Base-by-base conservation (phyloP, 2,329 filamentous ascomycete species). In the Neonectria magnoliae region DNA sequence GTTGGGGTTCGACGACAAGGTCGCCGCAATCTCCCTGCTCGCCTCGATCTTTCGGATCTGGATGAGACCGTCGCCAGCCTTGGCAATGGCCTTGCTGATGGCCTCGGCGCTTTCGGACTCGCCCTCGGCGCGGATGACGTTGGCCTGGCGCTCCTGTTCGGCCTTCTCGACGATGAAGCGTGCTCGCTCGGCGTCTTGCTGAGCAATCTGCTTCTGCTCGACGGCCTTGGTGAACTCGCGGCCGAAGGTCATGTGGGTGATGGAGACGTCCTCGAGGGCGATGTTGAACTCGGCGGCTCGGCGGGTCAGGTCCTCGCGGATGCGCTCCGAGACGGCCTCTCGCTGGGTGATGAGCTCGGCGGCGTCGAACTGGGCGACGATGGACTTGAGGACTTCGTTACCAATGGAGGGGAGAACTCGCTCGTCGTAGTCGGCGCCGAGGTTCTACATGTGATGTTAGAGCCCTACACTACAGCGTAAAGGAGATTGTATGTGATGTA, bases 171-270 rank as follows among this genome's bases (percentile, higher is more conserved):
- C 96, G 73, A 99, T 97, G 85, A 99, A 99, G 71, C 96, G 89
- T 53, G 96, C 96, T 71, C 96, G 89, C 87, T 99, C 96, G 69
- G 96, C 96, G 78, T 99, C 96, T 83, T 99, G 96, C 84, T 99
- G 96, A 60, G 96, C 96, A 80, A 99, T 99, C 87, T 99, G 96
- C 90, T 99, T 99, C 89, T 99, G 96, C 85, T 99, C 96, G 76
- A 99, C 96, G 70, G 96, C 96, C 81, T 93, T 93, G 66, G 96
- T 99, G 87, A 99, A 99, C 83, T 99, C 96, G 81, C 95, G 95
- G 74, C 96, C 96, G 79, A 99, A 99, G 57, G 96, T 99, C 96
- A 99, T 99, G 87, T 99, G 96, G 67, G 96, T 99, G 82, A 99
- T 99, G 78, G 93, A 97, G 65, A 99, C 96, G 78, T 99, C 96